Evolutionary conservation across 2,329 filamentous ascomycete species (phyloP), one percentile per base, ranked within the genome.

Genomic region (Fusarium graminum): DNA sequence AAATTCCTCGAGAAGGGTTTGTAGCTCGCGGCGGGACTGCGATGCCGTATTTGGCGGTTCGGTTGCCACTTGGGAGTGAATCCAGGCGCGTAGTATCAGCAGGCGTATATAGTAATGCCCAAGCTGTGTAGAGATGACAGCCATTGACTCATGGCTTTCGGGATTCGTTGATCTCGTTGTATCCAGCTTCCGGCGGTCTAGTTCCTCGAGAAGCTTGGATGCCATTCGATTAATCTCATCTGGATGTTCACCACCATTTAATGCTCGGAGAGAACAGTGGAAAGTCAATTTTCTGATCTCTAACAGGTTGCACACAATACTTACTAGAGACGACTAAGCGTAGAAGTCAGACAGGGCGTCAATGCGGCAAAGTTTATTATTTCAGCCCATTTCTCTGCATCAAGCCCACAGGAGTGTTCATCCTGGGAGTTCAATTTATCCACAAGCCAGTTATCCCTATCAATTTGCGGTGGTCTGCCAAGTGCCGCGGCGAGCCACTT

Each of bases 401-500:
- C 25, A 3, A 57, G 39, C 0, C 39, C 16, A 13, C 38, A 43
- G 1, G 16, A 3, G n/a, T 7, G 39, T 1, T 29, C 17, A 2
- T 57, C 53, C 4, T 32, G 29, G 4, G 16, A 1, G 1, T 4
- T 14, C 1, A 57, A 3, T 0, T 43, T 17, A 4, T 44, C 46
- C 0, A 57, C 19, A 0, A 57, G 26, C 53, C 53, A 57, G 4
- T 57, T 53, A 1, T 6, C 17, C 0, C 12, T 30, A 8, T 5
- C 26, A 3, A 57, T 53, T 14, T 39, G 28, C 7, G 47, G 53
- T 2, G 53, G 38, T 10, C 53, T 43, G 16, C 53, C 53, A 3
- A 57, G 22, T 7, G 53, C 39, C 3, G 53, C 53, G 11, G 53
- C 53, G 12, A 57, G 7, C 53, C 47, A 57, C 7, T 12, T 43